Conservation (phyloP, 768 basidiomycete genomes). For the Pholiota conissans region DNA sequence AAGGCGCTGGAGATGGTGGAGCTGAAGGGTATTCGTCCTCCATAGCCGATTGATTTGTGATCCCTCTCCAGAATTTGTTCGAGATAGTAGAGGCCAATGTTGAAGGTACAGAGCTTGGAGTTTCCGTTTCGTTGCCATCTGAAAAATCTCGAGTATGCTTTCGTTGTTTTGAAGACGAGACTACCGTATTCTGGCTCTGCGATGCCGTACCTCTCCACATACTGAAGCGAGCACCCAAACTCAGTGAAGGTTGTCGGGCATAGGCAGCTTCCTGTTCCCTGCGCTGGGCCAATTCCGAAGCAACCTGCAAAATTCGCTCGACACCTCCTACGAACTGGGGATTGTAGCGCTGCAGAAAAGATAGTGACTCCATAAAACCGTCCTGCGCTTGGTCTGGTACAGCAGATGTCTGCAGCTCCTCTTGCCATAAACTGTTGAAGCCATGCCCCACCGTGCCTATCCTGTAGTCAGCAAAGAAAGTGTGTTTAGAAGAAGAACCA, state of each 20-base stretch:
- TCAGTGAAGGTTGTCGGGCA: constrained; percentile 32
- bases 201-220: constrained; percentile 72
- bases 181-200: constrained; percentile 40
- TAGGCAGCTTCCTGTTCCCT: constrained; percentile 40
- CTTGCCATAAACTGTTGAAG: not conserved
- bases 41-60: constrained; percentile 76
- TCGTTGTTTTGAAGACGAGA: constrained; percentile 35
- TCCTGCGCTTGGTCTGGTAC: constrained; percentile 51
- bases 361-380: constrained; percentile 65
- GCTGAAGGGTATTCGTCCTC: constrained; percentile 47
- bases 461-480: not conserved
- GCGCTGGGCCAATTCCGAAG: constrained; percentile 56
- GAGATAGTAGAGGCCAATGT: constrained; percentile 43
- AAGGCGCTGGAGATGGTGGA: constrained; percentile 30
- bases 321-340: constrained; percentile 66
- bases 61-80: constrained; percentile 71
- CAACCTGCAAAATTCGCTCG: constrained; percentile 68
- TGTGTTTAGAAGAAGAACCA: not conserved
- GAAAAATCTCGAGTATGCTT: constrained; percentile 31
- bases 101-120: constrained; percentile 20
- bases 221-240: constrained; percentile 54
- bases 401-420: not conserved
- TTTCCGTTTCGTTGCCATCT: constrained; percentile 48
- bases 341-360: constrained; percentile 66
- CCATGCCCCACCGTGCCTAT: not conserved